phyloP scores from a whole-genome alignment of 768 basidiomycete species.

The Mycena filopes region DNA sequence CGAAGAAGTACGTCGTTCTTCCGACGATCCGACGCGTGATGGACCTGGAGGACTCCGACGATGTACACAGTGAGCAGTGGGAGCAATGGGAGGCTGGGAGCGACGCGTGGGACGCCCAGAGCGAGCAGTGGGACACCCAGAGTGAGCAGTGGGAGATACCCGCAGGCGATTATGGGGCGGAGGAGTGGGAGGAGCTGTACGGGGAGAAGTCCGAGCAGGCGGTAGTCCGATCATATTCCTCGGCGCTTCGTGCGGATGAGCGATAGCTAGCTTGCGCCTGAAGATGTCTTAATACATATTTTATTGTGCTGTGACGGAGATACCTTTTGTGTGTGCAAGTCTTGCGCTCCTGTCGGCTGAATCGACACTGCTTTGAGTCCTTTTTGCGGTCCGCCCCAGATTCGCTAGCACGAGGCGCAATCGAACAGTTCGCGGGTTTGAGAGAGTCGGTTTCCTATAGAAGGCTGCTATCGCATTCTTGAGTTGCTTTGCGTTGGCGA shows the following conservation, averaged over 20 bases:
- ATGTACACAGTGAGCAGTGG: constrained; percentile 19
- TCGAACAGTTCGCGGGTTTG: no score
- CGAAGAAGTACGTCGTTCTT: constrained; percentile 41
- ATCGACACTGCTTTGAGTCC: no score
- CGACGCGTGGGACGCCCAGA: constrained; percentile 13
- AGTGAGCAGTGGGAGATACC: constrained; percentile 23
- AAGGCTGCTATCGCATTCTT: no score
- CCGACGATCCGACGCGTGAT: constrained; percentile 31
- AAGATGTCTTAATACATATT: no score
- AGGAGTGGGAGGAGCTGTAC: constrained; percentile 42
- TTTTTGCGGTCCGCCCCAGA: no score
- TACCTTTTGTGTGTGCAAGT: no score
- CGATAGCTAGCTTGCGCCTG: not conserved
- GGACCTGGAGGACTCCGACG: constrained; percentile 35
- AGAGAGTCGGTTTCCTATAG: no score
- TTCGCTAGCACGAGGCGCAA: no score
- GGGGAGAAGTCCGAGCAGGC: constrained; percentile 21
- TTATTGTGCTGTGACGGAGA: no score
- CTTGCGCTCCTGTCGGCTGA: no score
- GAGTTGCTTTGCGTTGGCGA: no score
- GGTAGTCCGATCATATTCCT: constrained; percentile 5
- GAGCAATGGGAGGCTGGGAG: constrained; percentile 32
- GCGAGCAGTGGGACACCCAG: constrained; percentile 23
- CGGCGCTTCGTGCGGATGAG: not conserved
- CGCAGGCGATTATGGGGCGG: constrained; percentile 14